Conservation (phyloP, 2,329 filamentous ascomycete genomes). For the Venturia aucupariae region DNA sequence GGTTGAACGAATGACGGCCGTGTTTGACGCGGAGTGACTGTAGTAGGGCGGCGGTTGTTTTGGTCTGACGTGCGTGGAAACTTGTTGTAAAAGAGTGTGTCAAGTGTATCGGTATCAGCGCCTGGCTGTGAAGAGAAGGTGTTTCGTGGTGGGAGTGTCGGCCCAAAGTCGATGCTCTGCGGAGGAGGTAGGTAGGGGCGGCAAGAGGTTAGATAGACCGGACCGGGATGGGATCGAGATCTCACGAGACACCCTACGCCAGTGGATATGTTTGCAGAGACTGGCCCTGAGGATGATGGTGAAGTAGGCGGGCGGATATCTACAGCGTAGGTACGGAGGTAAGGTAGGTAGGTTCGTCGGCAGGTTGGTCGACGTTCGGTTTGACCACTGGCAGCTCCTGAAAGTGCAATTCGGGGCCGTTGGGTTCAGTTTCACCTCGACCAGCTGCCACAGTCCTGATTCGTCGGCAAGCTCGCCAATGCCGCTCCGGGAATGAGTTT, state of each 20-base stretch:
- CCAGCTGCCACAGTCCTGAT: neutral
- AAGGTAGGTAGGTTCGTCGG: neutral
- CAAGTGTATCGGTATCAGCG: neutral
- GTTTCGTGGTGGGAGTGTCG: neutral
- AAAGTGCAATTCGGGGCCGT: neutral
- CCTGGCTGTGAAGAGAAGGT: constrained; percentile 3
- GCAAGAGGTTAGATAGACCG: no score
- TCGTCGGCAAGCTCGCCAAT: neutral
- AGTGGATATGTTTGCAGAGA: neutral
- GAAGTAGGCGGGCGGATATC: neutral
- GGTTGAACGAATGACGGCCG: neutral
- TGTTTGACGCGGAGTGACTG: neutral
- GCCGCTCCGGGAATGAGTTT: neutral
- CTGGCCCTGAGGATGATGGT: neutral
- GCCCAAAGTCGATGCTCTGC: neutral
- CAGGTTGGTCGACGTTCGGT: neutral
- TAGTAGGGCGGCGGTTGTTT: neutral
- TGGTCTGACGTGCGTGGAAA: neutral
- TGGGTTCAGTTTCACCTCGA: constrained; percentile 2
- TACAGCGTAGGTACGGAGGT: neutral
- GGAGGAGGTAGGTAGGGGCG: no score
- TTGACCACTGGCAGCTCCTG: neutral
- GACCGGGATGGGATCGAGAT: no score
- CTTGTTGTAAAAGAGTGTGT: neutral
- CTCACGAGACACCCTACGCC: neutral